Percentiles rank a stretch among this genome's conserved stretches.
Conservation (phyloP, 192 early-diverging fungal species). For the Coemansia sp. region DNA sequence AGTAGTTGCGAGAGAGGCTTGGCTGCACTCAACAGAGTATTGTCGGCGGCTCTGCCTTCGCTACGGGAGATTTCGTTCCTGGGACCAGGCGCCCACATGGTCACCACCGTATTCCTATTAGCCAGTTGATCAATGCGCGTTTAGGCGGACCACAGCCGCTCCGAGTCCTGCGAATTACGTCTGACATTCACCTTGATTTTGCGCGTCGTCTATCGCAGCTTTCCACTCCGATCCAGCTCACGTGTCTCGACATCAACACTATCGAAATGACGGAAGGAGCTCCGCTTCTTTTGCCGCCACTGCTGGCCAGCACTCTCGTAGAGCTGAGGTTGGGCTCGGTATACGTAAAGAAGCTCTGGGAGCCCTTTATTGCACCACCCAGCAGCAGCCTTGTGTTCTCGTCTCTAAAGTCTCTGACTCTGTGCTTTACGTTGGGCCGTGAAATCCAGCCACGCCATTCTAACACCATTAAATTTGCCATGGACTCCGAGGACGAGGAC, state of each 20-base stretch:
- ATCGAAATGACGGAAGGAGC: not conserved
- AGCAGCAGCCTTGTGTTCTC: too few species aligned
- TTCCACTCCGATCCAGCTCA: not conserved
- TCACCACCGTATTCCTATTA: conserved; percentile 3
- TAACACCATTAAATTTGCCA: not conserved
- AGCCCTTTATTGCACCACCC: too few species aligned
- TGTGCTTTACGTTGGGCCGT: not conserved
- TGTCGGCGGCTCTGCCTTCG: too few species aligned
- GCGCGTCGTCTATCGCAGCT: not conserved
- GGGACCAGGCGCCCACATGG: not conserved
- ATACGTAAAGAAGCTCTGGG: too few species aligned
- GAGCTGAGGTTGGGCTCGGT: too few species aligned
- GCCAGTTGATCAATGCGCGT: not conserved
- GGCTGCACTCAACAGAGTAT: too few species aligned
- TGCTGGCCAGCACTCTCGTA: too few species aligned
- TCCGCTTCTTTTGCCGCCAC: not conserved
- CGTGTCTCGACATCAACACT: not conserved
- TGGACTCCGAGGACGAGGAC: not conserved
- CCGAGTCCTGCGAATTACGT: too few species aligned
- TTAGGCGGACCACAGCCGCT: too few species aligned
- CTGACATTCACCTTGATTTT: not conserved
- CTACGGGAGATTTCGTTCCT: not conserved
- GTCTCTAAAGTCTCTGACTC: not conserved
- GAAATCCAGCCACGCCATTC: not conserved
- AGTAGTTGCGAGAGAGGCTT: too few species aligned